Evolutionary conservation across 805 yeast species (phyloP).

Genomic region (Candida easanensis): DNA sequence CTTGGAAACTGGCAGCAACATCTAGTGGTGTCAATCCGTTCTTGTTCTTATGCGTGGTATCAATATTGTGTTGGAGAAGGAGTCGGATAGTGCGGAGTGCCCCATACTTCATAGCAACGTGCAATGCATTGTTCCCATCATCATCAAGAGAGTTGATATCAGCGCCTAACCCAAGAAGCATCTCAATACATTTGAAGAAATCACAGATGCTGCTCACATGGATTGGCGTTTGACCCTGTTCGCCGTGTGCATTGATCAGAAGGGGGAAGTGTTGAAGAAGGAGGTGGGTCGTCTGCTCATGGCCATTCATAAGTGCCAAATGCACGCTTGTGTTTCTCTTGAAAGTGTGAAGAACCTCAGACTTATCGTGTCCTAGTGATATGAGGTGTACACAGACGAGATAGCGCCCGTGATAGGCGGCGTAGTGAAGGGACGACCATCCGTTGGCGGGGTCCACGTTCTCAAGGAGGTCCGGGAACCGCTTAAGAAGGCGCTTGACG

Average conservation of each 20-base stretch:
- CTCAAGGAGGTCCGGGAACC: constrained; percentile 67
- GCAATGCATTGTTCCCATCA: constrained; percentile 80
- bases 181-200: constrained; percentile 57
- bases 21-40: constrained; percentile 69
- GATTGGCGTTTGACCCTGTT: constrained; percentile 56
- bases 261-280: constrained; percentile 63
- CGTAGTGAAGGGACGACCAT: constrained; percentile 82
- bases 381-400: constrained; percentile 61
- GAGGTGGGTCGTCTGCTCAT: constrained; percentile 70
- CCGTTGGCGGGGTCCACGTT: constrained; percentile 71
- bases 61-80: constrained; percentile 48
- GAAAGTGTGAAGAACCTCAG: constrained; percentile 51
- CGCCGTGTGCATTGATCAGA: constrained; percentile 47
- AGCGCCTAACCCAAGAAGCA: constrained; percentile 73
- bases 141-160: constrained; percentile 69
- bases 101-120: constrained; percentile 75
- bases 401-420: constrained; percentile 70
- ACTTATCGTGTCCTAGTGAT: constrained; percentile 52
- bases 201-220: constrained; percentile 65
- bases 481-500: constrained; percentile 59
- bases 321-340: constrained; percentile 67
- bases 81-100: constrained; percentile 53
- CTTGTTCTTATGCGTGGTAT: constrained; percentile 46
- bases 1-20: constrained; percentile 51
- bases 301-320: constrained; percentile 59